These are phyloP conservation scores for Collybia sp. DNA, from an alignment of 768 basidiomycete species.

Conservation along the genomic window DNA sequence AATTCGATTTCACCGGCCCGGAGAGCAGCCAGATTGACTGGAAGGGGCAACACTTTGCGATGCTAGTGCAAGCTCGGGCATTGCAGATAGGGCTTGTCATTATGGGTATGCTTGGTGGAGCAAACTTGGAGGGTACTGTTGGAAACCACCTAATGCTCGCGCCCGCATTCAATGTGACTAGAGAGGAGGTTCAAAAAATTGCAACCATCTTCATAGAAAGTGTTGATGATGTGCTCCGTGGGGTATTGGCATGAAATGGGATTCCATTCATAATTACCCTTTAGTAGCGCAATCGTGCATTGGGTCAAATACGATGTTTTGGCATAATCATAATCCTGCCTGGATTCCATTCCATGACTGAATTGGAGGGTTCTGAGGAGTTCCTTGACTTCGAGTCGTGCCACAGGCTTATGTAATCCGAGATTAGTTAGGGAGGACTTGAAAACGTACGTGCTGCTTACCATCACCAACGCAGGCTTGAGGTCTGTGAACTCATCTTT, in stretches of 20 bases:
- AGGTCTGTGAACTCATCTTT: conserved; percentile 22
- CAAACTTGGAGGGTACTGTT: conserved; percentile 61
- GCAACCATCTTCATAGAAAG: conserved; percentile 61
- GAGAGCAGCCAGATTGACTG: conserved; percentile 43
- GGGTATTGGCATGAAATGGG: conserved; percentile 29
- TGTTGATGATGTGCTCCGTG: conserved; percentile 48
- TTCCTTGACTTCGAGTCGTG: conserved; percentile 19
- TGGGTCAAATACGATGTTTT: background rate
- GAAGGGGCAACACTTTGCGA: conserved; percentile 53
- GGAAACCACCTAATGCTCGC: conserved; percentile 73
- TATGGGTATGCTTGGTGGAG: conserved; percentile 73
- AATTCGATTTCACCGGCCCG: conserved; percentile 63
- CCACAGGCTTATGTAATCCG: conserved; percentile 45
- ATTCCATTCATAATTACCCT: conserved; percentile 5
- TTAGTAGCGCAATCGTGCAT: background rate
- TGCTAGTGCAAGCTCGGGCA: conserved; percentile 65
- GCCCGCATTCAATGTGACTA: conserved; percentile 77
- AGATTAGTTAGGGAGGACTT: conserved; percentile 30
- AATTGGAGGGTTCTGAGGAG: background rate
- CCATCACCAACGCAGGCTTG: conserved; percentile 25
- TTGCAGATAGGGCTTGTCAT: conserved; percentile 63
- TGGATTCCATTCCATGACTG: background rate
- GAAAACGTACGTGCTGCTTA: conserved; percentile 16
- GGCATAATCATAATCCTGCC: background rate
- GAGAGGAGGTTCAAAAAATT: conserved; percentile 64